Evolutionary conservation across 1,284 basidiomycete species (phyloP), one percentile per base, ranked within the genome.

Genomic region (Apiotrichum montevideense): DNA sequence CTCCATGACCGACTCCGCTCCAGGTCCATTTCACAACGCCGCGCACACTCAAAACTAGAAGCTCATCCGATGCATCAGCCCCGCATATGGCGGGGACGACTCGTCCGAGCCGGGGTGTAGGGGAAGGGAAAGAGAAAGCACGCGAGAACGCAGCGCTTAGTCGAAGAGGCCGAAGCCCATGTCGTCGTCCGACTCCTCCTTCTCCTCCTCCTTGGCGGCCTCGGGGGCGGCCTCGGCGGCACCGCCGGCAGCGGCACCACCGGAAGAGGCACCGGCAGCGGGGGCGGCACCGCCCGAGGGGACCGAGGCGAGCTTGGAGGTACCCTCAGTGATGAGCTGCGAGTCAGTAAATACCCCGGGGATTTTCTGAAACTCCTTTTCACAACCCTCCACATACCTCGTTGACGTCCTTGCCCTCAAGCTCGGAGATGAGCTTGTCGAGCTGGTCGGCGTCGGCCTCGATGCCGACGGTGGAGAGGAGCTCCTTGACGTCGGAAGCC

Each of bases 301-400:
- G 77, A 94, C 95, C 67, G 94, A 97, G 59, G 93, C 85, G 71
- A 98, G 90, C 82, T 98, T 98, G 77, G 84, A 78, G 53, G 87
- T 86, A 57, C 95, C 95, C 80, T 94, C 91, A 68, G 86, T 82
- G 77, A 99, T 98, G 81, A 99, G 80, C 85, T 90, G 67, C 9
- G 8, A 10, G 60, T 58, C 45, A 64, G 11, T 34, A 14, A 14
- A 43, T 21, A 15, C 14, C 14, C 34, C 14, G 32, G 21, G 21
- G 21, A 21, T 21, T 21, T 21, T 21, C 21, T 21, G 21, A 21
- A 21, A 21, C 21, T 21, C 21, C 21, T 21, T 21, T 21, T 21
- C 21, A 21, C 21, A 39, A 39, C 37, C 13, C 8, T 39, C 7
- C 14, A 78, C 83, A 58, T 71, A 89, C 88, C 68, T 84, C 79